Evolutionary conservation across 1,139 yeast genomes (phyloP), one percentile per base, ranked within the genome.

Genomic region (Yamadazyma membranifaciens): DNA sequence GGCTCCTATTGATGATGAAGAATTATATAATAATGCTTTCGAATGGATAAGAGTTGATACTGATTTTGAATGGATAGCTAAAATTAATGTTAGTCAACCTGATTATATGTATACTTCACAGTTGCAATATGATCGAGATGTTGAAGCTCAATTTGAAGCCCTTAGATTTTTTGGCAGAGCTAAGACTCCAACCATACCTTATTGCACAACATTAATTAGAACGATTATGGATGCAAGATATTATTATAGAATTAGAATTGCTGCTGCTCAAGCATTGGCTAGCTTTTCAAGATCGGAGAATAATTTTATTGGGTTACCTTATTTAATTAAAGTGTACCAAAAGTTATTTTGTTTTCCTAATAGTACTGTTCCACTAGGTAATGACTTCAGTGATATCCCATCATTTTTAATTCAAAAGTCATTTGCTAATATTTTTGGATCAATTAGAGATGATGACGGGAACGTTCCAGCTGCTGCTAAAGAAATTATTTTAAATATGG

Each of bases 31-130:
- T 51, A 98, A 92, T 57, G 96, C 97, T 0, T 94, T 89, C 63
- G 98, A 94, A 56, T 94, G 99, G 99, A 75, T 94, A 33, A 73
- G 99, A 51, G 88, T 91, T 9, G 99, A 94, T 63, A 91, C 97
- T 0, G 99, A 94, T 61, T 87, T 85, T 55, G 98, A 94, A 60
- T 94, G 99, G 99, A 85, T 94, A 38, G 88, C 95, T 43, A 78
- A 78, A 48, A 70, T 87, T 24, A 75, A 82, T 46, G 81, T 94
- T 29, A 86, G 83, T 50, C 97, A 91, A 60, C 96, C 96, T 0
- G 98, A 89, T 55, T 87, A 88, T 57, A 94, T 92, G 97, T 92
- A 79, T 60, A 88, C 89, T 0, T 86, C 98, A 0, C 98, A 94
- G 56, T 65, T 94, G 29, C 94, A 87, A 52, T 95, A 88, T 59